Conservation (phyloP, 2,329 filamentous ascomycete species). For the Geosmithia putterillii region DNA sequence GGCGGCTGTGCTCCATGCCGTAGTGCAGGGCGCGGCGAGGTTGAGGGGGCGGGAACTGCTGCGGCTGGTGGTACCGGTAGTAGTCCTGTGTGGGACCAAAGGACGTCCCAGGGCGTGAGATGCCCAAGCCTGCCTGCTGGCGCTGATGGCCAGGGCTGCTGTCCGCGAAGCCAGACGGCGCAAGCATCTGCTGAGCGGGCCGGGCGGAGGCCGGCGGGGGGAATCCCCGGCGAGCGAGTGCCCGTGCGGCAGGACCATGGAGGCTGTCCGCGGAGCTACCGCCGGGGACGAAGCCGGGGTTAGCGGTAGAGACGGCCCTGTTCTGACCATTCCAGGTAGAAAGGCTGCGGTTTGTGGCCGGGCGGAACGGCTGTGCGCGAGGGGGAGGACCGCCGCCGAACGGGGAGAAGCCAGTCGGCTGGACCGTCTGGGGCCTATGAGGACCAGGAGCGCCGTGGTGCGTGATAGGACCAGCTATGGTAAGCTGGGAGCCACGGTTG, state of each 20-base stretch:
- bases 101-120: background rate
- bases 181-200: no score
- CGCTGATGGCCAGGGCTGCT: background rate
- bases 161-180: background rate
- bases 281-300: no score
- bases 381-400: slow-evolving; percentile 14
- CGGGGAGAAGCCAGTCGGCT: slow-evolving; percentile 17
- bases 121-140: background rate
- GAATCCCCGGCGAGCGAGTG: no score
- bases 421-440: slow-evolving; percentile 7
- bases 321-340: background rate
- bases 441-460: no score
- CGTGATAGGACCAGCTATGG: no score
- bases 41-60: background rate
- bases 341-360: slow-evolving; percentile 10
- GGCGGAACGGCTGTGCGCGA: slow-evolving; percentile 12
- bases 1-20: no score
- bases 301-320: no score
- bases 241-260: no score
- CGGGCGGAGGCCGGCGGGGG: no score
- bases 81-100: background rate
- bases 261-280: no score
- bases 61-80: background rate
- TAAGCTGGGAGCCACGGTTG: no score
- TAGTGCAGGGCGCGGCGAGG: no score